Conservation (phyloP, 257 asterid genomes). For the Nyctanthes arbortristis region DNA sequence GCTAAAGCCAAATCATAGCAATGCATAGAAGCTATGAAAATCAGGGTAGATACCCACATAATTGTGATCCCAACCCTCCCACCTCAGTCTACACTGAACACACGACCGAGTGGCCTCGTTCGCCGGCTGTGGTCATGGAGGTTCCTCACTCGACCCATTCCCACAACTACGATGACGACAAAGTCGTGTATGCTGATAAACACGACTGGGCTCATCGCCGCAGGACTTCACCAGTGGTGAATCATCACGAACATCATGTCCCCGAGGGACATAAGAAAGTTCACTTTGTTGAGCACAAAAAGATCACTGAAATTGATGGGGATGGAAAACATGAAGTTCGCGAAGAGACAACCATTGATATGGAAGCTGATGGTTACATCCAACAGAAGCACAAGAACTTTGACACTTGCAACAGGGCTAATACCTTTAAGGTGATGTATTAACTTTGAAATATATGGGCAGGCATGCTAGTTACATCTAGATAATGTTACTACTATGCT, state of each 20-base stretch:
- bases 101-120: slow-evolving; percentile 32
- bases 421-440: slow-evolving; percentile 30
- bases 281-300: slow-evolving; percentile 36
- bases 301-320: slow-evolving; percentile 18
- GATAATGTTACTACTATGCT: slow-evolving; percentile 9
- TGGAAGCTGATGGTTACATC: slow-evolving; percentile 63
- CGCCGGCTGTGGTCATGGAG: slow-evolving; percentile 35
- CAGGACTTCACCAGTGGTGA: not conserved
- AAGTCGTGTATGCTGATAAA: slow-evolving; percentile 4
- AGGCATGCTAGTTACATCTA: slow-evolving; percentile 14
- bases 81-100: slow-evolving; percentile 38
- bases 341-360: slow-evolving; percentile 34
- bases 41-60: slow-evolving; percentile 10
- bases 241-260: slow-evolving; percentile 11
- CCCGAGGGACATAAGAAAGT: slow-evolving; percentile 50
- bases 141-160: slow-evolving; percentile 26
- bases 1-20: not conserved
- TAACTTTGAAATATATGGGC: slow-evolving; percentile 15
- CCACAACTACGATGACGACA: slow-evolving; percentile 18
- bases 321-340: slow-evolving; percentile 22
- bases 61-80: slow-evolving; percentile 32
- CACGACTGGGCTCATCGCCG: not conserved
- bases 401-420: slow-evolving; percentile 43
- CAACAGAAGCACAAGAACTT: slow-evolving; percentile 53
- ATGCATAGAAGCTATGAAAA: slow-evolving; percentile 31